Base-by-base conservation (phyloP, 352 stramenopile species). In the Albugo candida region DNA sequence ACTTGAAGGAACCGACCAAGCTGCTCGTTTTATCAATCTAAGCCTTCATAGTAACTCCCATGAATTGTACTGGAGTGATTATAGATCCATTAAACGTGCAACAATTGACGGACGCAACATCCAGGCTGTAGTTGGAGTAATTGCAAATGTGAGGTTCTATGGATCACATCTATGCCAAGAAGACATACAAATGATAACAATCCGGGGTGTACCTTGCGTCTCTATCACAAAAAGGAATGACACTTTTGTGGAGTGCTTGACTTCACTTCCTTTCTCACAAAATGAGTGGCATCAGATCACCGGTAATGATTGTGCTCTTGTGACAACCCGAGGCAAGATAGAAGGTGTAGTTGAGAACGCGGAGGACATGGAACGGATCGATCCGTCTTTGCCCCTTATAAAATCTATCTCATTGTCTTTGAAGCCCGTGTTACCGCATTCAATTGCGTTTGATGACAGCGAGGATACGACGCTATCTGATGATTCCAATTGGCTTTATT, bases 11-110 rank as follows among this genome's bases (percentile, higher is more conserved):
- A 74, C 62, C 0, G 50, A 59, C 31, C 43, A 55, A 14, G 73
- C 70, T 39, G 54, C 60, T 16, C 65, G 67, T 20, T 75, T 71
- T 41, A 54, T 76, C 13, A 63, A 62, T 6, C 47, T 78, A 53
- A 43, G 63, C 13, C 43, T 78, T 3, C 67, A 75, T 46, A 58
- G 59, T 37, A 54, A 53, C 31, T 50, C 48, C 20, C 39, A 48
- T 1, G 55, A 54, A 2, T 20, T 83, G 11, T 82, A 62, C 51
- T 83, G 73, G 73, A 83, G 70, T 36, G 68, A 85, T 51, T 56
- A 55, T 10, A 60, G 61, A 12, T 50, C 43, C 27, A 65, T 85
- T 52, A 63, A 64, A 20, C 56, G 61, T 47, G 41, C 53, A 13
- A 13, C 18, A 0, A 17, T 48, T 16, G 51, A 67, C 36, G 20